Base-by-base conservation (phyloP, 2,329 filamentous ascomycete genomes). In the Xylariomycetidae sp. region DNA sequence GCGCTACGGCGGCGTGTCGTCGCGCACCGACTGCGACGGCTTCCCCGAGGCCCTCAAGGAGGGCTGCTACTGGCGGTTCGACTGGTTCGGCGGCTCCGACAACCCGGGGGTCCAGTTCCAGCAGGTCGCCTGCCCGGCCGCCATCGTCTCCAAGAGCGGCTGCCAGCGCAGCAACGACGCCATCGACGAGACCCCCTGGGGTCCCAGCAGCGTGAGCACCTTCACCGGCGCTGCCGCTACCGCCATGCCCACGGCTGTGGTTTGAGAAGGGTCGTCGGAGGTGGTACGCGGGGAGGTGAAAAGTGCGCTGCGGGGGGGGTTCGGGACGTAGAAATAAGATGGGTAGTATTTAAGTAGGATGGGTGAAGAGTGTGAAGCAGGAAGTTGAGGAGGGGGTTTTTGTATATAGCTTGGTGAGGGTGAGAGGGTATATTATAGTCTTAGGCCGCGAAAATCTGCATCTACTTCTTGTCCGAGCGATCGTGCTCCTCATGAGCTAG, bases 61-160 rank as follows among this genome's bases (percentile, higher is more conserved):
- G 8, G 77, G 77, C 7, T 81, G 77, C 59, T 62, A 70, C 53
- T 82, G 76, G 72, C 72, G 76, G 40, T 82, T 80, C 50, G 72
- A 80, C 61, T 81, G 75, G 75, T 79, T 80, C 58, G 49, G 63
- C 43, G 69, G 69, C 41, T 67, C 74, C 30, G 71, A 79, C 51
- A 80, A 79, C 58, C 74, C 75, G 6, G 49, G 48, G 17, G 69
- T 80, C 34, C 62, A 57, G 34, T 80, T 74, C 57, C 59, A 65
- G 55, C 64, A 73, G 55, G 74, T 81, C 10, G 61, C 67, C 41
- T 79, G 74, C 54, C 74, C 73, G 11, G 55, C 63, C 22, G 67
- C 58, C 27, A 46, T 79, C 36, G 69, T 60, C 23, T 52, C 56
- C 33, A 61, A 61, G 53, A 59, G 55, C 42, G 53, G 53, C 11